Evolutionary conservation across 1,284 basidiomycete species (phyloP).

Genomic region (Leccinum pallidistipes): DNA sequence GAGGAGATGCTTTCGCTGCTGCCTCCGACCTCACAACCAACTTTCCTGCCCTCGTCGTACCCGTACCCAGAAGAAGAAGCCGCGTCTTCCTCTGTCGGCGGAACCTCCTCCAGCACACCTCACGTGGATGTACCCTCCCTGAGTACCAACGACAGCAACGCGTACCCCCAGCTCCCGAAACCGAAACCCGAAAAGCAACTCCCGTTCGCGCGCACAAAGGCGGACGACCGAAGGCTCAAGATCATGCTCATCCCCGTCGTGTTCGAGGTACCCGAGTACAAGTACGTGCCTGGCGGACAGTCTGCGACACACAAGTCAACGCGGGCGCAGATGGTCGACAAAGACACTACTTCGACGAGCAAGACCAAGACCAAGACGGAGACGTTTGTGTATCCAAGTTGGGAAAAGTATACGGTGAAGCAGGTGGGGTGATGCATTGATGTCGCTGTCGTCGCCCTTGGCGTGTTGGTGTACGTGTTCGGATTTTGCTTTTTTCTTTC

Average conservation of each 20-base stretch:
- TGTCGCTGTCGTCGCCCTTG: too few relatives aligned
- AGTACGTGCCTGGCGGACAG: constrained; percentile 14
- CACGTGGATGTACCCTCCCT: constrained; percentile 17
- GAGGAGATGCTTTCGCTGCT: constrained; percentile 50
- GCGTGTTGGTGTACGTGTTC: too few relatives aligned
- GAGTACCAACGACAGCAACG: constrained; percentile 1
- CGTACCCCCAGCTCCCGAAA: constrained; percentile 33
- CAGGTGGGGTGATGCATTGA: too few relatives aligned
- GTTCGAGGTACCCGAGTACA: constrained; percentile 39
- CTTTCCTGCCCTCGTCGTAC: constrained; percentile 22
- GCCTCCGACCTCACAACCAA: constrained; percentile 26
- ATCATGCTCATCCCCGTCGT: constrained; percentile 46
- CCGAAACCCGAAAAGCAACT: constrained; percentile 43
- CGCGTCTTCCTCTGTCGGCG: constrained; percentile 25
- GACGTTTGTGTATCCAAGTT: constrained; percentile 54
- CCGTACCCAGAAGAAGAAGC: constrained; percentile 27
- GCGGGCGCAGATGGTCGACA: constrained; percentile 35
- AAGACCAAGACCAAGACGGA: constrained; percentile 34
- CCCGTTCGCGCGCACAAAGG: constrained; percentile 48
- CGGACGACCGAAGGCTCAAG: constrained; percentile 54
- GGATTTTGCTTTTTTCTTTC: too few relatives aligned
- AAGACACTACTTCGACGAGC: constrained; percentile 35
- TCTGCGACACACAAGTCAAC: constrained; percentile 23
- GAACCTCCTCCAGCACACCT: constrained; percentile 13
- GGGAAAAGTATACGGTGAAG: constrained; percentile 61